Base-by-base conservation (phyloP, 1,284 basidiomycete species). In the Tilletiaria anomala region DNA sequence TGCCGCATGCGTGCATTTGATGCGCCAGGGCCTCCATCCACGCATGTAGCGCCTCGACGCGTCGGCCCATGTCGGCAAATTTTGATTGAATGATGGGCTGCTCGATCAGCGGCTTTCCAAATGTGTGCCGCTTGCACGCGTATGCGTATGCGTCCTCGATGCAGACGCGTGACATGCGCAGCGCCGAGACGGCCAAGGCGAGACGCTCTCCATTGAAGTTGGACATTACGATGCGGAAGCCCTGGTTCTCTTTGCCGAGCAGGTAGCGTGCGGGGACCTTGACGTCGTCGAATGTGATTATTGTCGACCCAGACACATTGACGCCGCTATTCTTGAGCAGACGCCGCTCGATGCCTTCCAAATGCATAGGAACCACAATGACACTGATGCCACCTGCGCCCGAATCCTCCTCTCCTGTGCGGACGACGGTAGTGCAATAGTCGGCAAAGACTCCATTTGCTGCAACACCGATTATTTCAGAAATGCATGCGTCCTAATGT, bases 381-480 rank as follows among this genome's bases (percentile, higher is more conserved):
- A 70, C 45, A 10, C 63, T 64, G 39, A 70, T 55, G 5, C 68
- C 68, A 2, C 43, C 40, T 16, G 61, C 49, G n/a, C 68, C 68
- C 19, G 61, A 61, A 1, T 60, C 45, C 35, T 69, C 67, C 32
- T 66, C 68, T 2, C 61, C 63, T 0, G 68, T 69, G n/a, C 68
- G 54, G 8, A 68, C 67, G 0, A 65, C 61, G 2, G 60, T 62
- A n/a, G 58, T 63, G 39, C 59, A 58, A 24, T 40, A 57, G 44
- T 19, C 4, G 32, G 15, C 26, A 39, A 20, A 14, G 26, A 8
- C 10, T 8, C 26, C 26, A 29, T 29, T 29, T n/a, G 26, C 8
- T 21, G 22, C 21, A n/a, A 10, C 35, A 14, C 19, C 22, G 15
- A 20, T 3, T 35, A 22, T 8, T 29, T n/a, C 26, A 29, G 14